Base-by-base conservation (phyloP, 495 filamentous ascomycete species). In the Aspergillus affinis region DNA sequence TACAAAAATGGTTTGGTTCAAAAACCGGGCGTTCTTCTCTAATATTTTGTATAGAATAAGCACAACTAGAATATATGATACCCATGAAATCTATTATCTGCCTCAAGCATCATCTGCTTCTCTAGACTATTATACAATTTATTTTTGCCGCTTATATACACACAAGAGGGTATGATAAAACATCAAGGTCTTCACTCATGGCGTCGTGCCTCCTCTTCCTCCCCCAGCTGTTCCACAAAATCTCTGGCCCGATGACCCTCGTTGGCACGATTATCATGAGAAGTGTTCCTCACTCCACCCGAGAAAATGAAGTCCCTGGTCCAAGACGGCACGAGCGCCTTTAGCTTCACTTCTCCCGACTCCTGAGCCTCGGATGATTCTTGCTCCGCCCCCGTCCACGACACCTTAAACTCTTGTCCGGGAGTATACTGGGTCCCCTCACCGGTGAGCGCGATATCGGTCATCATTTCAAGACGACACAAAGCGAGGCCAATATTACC, bases 261-360 rank as follows among this genome's bases (percentile, higher is more conserved):
- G 13, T 44, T 46, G 19, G 72, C 72, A 44, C 59, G 58, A 27
- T 49, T 61, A 13, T 57, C 63, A 19, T 62, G 45, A 8, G 63
- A 58, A 17, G 69, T 32, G 30, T 32, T 74, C 52, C 69, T 66
- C 55, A 64, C 66, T 5, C 66, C 70, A 0, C 71, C 72, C 19
- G 60, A 53, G 0, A 59, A 49, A 26, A 81, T 81, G 58, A 75
- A 75, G 15, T 79, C 69, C 51, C 77, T 75, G 55, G 84, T 67
- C 93, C 94, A 97, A 21, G 78, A 73, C n/a, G 92, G 92, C 63
- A 97, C 86, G 72, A 96, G 88, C 13, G 93, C 91, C 76, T 91
- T 94, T 8, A 97, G 61, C 65, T 84, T 90, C 3, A 93, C 75
- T 61, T 80, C 78, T 55, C 53, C 61, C 27, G 57, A 27, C 41